phyloP scores from a whole-genome alignment of 78 protist genomes.

The Dictyostelium firmibasis region DNA sequence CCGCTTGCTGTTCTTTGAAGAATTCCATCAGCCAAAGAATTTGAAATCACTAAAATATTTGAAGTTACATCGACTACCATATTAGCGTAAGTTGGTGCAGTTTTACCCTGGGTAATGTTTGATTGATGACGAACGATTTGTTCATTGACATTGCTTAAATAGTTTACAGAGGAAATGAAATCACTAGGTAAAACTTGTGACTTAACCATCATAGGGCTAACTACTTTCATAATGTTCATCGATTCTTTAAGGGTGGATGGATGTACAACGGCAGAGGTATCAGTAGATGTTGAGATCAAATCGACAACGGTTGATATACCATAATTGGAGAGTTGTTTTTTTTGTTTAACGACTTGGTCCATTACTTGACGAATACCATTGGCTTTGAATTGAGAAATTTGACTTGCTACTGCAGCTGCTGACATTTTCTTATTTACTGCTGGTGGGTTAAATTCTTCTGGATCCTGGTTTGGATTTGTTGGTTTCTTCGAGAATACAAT shows the following conservation, averaged over 20 bases:
- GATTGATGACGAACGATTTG: neutral
- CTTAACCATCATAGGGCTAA: neutral
- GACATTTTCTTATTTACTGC: neutral
- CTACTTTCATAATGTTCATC: neutral
- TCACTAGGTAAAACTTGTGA: slow-evolving; percentile 16
- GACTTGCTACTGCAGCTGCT: slow-evolving; percentile 14
- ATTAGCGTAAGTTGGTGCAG: neutral
- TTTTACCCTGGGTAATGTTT: neutral
- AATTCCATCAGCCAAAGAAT: slow-evolving; percentile 27
- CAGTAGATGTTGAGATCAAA: slow-evolving; percentile 18
- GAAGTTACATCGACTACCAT: neutral
- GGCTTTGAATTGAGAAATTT: neutral
- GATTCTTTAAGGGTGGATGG: neutral
- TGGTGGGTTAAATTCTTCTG: neutral
- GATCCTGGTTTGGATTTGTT: neutral
- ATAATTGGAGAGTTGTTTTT: neutral
- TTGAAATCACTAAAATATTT: neutral
- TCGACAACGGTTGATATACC: slow-evolving; percentile 24
- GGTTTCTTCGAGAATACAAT: neutral
- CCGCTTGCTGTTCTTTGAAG: neutral
- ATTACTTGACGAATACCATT: neutral
- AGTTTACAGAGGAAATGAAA: neutral
- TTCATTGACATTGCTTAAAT: slow-evolving; percentile 13
- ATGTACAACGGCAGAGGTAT: neutral
- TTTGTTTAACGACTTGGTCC: neutral